Evolutionary conservation across 2,329 filamentous ascomycete genomes (phyloP), one percentile per base, ranked within the genome.

Genomic region (Penicillium sp.): DNA sequence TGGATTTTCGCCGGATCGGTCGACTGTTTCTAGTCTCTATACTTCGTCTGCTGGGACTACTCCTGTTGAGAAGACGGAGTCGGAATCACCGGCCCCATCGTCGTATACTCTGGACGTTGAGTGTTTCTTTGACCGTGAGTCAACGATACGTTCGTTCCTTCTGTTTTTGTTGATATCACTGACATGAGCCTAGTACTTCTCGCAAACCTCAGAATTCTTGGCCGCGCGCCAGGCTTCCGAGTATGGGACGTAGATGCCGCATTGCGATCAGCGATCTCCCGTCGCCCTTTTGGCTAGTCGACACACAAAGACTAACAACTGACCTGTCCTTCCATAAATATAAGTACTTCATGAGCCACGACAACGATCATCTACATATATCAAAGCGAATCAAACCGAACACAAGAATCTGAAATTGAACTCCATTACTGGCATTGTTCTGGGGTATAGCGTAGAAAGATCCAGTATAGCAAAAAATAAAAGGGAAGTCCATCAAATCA

Each of bases 151-250:
- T 21, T 19, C 23, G 21, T 7, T 9, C 13, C 21, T n/a, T 45
- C 1, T 21, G 21, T 50, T 41, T 42, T 43, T 58, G 8, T 47
- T 15, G 33, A 47, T 12, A 40, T 35, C n/a, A 46, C 41, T 62
- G 12, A 47, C 19, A 27, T 19, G 8, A 27, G 5, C 2, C 7
- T 35, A 69, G 69, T 64, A 17, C 65, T 74, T 37, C 57, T 69
- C 3, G 51, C 61, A 17, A 66, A 66, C n/a, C 52, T 67, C 37
- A 62, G 69, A n/a, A 69, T 72, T 45, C 65, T 75, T 4, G 72
- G 72, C 21, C 68, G 72, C 15, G 71, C 73, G 3, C 73, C 73
- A 8, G 73, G 73, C 1, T 73, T 73, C 54, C 63, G 69, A n/a
- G 59, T 68, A 27, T 60, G 59, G 15, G 65, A 71, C 49, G 70